Base-by-base conservation (phyloP, 108 stramenopile genomes). In the Phaeodactylum tricornutum region DNA sequence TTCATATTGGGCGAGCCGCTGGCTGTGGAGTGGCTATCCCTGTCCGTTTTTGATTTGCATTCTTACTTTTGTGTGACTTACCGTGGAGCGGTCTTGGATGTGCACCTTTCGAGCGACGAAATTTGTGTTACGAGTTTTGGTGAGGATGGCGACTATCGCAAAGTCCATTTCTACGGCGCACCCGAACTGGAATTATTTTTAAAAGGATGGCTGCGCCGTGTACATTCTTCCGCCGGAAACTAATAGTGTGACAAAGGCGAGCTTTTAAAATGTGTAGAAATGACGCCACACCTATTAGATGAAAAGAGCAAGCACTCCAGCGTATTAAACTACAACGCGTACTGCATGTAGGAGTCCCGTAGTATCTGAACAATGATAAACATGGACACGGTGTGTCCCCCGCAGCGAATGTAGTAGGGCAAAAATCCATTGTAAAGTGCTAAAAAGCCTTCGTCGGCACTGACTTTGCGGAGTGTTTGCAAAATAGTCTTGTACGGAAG, bases 301-400 rank as follows among this genome's bases (percentile, higher is more conserved):
- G n/a, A n/a, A n/a, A n/a, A n/a, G n/a, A n/a, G n/a, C n/a, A n/a
- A n/a, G n/a, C n/a, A n/a, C n/a, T n/a, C n/a, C n/a, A n/a, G n/a
- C n/a, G n/a, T n/a, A n/a, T n/a, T n/a, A n/a, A n/a, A n/a, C n/a
- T n/a, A 31, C 12, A 17, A 15, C 41, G 17, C 7, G 8, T 43
- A n/a, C 53, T 53, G 5, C 8, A 26, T 52, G 66, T 90, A 94
- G 12, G 50, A 55, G 69, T 84, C 81, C 31, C 93, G 74, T 47
- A 89, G 32, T 43, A 85, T 43, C 55, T 94, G 87, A 3, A 95
- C 89, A 29, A 77, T 45, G 34, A 95, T 72, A 46, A 95, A 95
- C 94, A 95, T 95, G 54, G 68, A 50, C 14, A 95, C 94, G 3
- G 94, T 95, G 62, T 95, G 94, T 21, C 94, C 94, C 44, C 94